Base-by-base conservation (phyloP, 164 flowering plant species). In the Warburgia ugandensis region DNA sequence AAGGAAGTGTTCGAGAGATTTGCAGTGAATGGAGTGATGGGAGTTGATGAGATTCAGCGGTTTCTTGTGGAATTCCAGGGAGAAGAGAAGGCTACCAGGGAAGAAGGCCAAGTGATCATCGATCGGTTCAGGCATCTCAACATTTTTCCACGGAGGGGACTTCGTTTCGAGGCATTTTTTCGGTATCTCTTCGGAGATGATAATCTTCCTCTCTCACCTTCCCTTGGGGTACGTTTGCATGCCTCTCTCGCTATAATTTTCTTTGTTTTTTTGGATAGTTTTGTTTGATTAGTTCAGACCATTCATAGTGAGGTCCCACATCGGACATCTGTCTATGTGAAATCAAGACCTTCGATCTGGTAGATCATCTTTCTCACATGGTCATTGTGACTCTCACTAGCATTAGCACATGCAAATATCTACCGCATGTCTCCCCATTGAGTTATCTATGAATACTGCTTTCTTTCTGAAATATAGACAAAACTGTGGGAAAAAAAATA, bases 1-100 rank as follows among this genome's bases (percentile, higher is more conserved):
- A 84, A 79, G 65, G 21, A 37, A 28, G 43, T 88, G 1, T 92
- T 87, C 66, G 56, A 62, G 0, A 56, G 31, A 19, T 84, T 78
- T 69, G 75, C 99, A 0, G 87, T 77, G 63, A 78, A 77, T 62
- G 92, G 83, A 4, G 28, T 66, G 31, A 85, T 87, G 95, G 62
- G 43, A 50, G 71, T 56, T 12, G 84, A 77, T 41, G 75, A 76
- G 25, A 72, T 92, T 20, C 83, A 67, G 2, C 48, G 74, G 25
- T 92, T 92, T 73, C 40, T 92, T 53, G 56, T 68, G 8, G 86
- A 87, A 56, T 70, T 68, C 8, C 98, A 87, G 68, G 64, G 66
- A 14, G 77, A 85, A 41, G 64, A 53, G 0, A 63, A 65, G 0
- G 79, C 81, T 10, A 74, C 84, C 10, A 32, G 12, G 2, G 80